Evolutionary conservation across 2,329 filamentous ascomycete genomes (phyloP).

Genomic region (Bisporella sp.): DNA sequence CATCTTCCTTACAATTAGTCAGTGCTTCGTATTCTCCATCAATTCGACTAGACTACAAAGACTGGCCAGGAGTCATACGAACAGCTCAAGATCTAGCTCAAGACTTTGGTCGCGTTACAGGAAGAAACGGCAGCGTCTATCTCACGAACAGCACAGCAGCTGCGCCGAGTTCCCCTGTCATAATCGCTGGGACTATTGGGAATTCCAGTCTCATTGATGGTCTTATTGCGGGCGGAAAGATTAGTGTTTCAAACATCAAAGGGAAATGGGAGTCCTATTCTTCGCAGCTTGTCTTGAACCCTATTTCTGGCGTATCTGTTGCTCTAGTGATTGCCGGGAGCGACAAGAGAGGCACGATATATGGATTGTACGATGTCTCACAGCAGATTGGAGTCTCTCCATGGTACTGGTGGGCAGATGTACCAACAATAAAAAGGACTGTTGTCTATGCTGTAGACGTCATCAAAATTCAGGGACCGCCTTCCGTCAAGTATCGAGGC

Average conservation of each 20-base stretch:
- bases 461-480: constrained; percentile 39
- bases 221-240: too few species aligned
- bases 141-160: too few species aligned
- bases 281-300: constrained; percentile 49
- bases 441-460: constrained; percentile 38
- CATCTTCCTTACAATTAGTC: too few species aligned
- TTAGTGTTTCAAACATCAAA: not conserved
- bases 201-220: too few species aligned
- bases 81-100: too few species aligned
- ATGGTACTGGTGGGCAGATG: constrained; percentile 40
- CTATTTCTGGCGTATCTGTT: constrained; percentile 44
- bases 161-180: too few species aligned
- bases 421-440: constrained; percentile 35
- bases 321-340: constrained; percentile 61
- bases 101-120: too few species aligned
- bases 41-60: too few species aligned
- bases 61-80: too few species aligned
- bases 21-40: too few species aligned
- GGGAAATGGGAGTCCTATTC: constrained; percentile 59
- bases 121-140: too few species aligned
- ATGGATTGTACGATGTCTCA: constrained; percentile 61
- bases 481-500: constrained; percentile 49
- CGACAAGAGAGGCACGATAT: constrained; percentile 59
- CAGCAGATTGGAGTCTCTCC: constrained; percentile 67
- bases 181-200: too few species aligned